phyloP scores from a whole-genome alignment of 2,329 filamentous ascomycete genomes.

The Trichoderma atroviride region DNA sequence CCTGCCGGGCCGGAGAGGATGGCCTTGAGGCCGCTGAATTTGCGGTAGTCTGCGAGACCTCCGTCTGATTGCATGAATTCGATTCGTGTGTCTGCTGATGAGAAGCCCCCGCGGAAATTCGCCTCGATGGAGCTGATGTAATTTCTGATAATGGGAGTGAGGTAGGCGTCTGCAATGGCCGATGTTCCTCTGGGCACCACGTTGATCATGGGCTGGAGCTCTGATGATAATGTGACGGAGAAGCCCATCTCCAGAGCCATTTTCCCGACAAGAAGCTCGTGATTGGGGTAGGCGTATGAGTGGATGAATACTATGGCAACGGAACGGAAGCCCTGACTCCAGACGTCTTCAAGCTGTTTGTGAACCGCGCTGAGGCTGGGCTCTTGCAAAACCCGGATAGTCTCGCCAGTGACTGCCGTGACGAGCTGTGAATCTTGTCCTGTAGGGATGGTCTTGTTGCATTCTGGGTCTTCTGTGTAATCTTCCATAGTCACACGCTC shows the following conservation, averaged over 20 bases:
- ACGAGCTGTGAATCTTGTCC: slow-evolving; percentile 61
- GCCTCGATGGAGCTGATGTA: slow-evolving; percentile 42
- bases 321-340: slow-evolving; percentile 58
- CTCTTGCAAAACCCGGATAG: slow-evolving; percentile 65
- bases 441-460: slow-evolving; percentile 45
- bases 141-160: slow-evolving; percentile 44
- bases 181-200: slow-evolving; percentile 49
- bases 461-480: slow-evolving; percentile 69
- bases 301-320: slow-evolving; percentile 69
- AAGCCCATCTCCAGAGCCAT: slow-evolving; percentile 48
- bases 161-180: slow-evolving; percentile 48
- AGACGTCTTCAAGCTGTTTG: slow-evolving; percentile 61
- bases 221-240: slow-evolving; percentile 42
- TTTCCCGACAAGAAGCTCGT: slow-evolving; percentile 47
- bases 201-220: slow-evolving; percentile 48
- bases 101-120: slow-evolving; percentile 43
- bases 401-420: slow-evolving; percentile 67
- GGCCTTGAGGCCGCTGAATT: slow-evolving; percentile 69
- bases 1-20: slow-evolving; percentile 77
- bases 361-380: slow-evolving; percentile 59
- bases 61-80: slow-evolving; percentile 72
- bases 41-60: slow-evolving; percentile 56
- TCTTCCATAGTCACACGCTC: slow-evolving; percentile 75
- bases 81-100: slow-evolving; percentile 52
- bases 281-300: slow-evolving; percentile 65